These are phyloP conservation scores for Xerocomus nothofagi DNA, from an alignment of 1,284 basidiomycete genomes.

Conservation along the genomic window DNA sequence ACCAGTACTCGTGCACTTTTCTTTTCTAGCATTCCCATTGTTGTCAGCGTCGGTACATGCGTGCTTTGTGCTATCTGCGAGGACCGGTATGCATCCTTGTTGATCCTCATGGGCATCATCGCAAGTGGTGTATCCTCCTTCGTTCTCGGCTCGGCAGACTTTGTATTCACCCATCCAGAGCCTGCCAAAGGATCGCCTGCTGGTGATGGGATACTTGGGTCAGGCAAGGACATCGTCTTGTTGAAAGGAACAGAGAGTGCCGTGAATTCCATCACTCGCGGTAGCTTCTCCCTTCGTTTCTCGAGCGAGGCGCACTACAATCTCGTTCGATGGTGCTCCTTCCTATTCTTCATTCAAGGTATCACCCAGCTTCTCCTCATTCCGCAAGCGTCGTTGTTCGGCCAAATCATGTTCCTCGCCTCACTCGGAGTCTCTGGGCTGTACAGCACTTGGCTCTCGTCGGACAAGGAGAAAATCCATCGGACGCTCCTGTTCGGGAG, in stretches of 20 bases:
- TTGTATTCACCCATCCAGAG: slow-evolving; percentile 11
- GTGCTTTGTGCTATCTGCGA: slow-evolving; percentile 9
- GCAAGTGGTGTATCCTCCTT: slow-evolving; percentile 26
- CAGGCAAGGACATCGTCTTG: slow-evolving; percentile 12
- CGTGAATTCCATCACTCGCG: slow-evolving; percentile 24
- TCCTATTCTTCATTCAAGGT: slow-evolving; percentile 22
- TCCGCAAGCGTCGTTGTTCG: slow-evolving; percentile 27
- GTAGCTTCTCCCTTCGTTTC: slow-evolving; percentile 22
- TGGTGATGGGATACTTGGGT: slow-evolving; percentile 17
- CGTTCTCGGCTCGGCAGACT: slow-evolving; percentile 21
- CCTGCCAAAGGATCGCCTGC: slow-evolving; percentile 14
- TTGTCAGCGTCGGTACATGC: slow-evolving; percentile 18
- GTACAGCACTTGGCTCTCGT: slow-evolving; percentile 23
- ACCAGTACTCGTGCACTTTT: background rate
- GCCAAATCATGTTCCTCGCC: slow-evolving; percentile 29
- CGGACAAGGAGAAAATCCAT: slow-evolving; percentile 23
- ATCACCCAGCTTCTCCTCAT: slow-evolving; percentile 28
- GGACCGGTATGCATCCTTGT: slow-evolving; percentile 26
- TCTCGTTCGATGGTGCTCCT: slow-evolving; percentile 16
- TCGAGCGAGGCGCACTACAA: slow-evolving; percentile 9
- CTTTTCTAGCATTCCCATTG: slow-evolving; percentile 22
- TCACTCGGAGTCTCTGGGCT: slow-evolving; percentile 25
- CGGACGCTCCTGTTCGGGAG: slow-evolving; percentile 16
- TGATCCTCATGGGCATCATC: slow-evolving; percentile 30
- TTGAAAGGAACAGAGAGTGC: slow-evolving; percentile 19